phyloP scores from a whole-genome alignment of 768 basidiomycete genomes.

The Suillus occidentalis region DNA sequence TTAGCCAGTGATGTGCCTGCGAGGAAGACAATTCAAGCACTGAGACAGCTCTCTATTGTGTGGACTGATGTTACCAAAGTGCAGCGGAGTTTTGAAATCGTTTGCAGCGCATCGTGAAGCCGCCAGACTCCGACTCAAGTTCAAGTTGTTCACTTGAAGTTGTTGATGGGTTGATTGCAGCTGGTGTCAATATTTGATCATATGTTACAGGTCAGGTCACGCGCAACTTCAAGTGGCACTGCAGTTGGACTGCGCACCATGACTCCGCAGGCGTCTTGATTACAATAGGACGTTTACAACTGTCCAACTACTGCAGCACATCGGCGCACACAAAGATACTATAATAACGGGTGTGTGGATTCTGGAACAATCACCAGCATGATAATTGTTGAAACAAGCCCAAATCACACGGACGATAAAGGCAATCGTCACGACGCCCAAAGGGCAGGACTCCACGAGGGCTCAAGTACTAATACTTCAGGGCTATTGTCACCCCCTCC shows the following conservation, averaged over 20 bases:
- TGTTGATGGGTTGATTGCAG: too few relatives aligned
- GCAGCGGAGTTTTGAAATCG: too few relatives aligned
- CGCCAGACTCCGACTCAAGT: too few relatives aligned
- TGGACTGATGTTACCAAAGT: too few relatives aligned
- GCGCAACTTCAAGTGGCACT: not conserved
- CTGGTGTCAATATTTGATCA: too few relatives aligned
- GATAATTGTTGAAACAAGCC: constrained; percentile 8
- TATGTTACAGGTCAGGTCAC: not conserved
- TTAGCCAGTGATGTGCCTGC: too few relatives aligned
- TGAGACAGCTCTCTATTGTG: too few relatives aligned
- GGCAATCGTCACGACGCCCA: too few relatives aligned
- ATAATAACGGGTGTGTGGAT: not conserved
- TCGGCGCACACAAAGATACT: not conserved
- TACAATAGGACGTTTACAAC: not conserved
- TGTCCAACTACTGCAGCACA: not conserved
- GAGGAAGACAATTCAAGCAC: too few relatives aligned
- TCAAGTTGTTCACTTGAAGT: too few relatives aligned
- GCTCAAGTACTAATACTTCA: not conserved
- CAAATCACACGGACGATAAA: not conserved
- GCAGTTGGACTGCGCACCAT: not conserved
- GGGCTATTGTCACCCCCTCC: constrained; percentile 7
- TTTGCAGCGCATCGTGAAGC: too few relatives aligned
- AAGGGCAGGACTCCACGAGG: not conserved
- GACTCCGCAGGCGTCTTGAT: not conserved
- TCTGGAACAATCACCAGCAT: not conserved